These are phyloP conservation scores for Lyophyllum semitale DNA, from an alignment of 768 basidiomycete species.

Conservation along the genomic window DNA sequence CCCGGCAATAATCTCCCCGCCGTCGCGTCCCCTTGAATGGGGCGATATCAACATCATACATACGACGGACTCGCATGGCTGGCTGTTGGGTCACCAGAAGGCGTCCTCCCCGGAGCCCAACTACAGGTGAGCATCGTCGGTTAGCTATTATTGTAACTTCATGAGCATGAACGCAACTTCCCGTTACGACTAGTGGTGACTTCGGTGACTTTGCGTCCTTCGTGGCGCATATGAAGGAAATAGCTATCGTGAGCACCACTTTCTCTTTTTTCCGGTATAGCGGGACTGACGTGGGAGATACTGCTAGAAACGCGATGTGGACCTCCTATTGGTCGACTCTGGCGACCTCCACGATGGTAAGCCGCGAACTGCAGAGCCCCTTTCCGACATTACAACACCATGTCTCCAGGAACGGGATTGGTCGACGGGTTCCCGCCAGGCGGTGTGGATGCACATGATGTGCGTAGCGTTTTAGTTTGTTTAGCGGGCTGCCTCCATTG, in stretches of 20 bases:
- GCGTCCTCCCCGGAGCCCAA: slow-evolving; percentile 72
- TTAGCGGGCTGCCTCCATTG: neutral
- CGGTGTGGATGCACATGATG: slow-evolving; percentile 74
- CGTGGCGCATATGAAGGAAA: slow-evolving; percentile 75
- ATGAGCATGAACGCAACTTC: neutral
- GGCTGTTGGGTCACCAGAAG: slow-evolving; percentile 83
- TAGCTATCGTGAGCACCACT: slow-evolving; percentile 48
- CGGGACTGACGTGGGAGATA: neutral
- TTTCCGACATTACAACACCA: neutral
- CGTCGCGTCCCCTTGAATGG: slow-evolving; percentile 75
- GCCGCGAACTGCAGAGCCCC: neutral
- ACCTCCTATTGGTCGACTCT: slow-evolving; percentile 80
- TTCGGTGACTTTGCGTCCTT: slow-evolving; percentile 90
- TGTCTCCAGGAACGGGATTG: slow-evolving; percentile 62
- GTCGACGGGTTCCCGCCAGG: slow-evolving; percentile 75
- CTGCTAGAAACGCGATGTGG: slow-evolving; percentile 72
- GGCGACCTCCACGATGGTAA: slow-evolving; percentile 77
- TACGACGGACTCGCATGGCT: slow-evolving; percentile 79
- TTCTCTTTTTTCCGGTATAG: neutral
- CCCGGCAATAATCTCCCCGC: slow-evolving; percentile 47
- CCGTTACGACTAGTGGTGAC: slow-evolving; percentile 42
- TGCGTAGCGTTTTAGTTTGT: slow-evolving; percentile 25
- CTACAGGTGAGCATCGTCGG: slow-evolving; percentile 48
- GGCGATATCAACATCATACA: slow-evolving; percentile 87
- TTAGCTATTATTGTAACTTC: neutral